A percentile compares a stretch with the other conserved stretches of the same genome.
Evolutionary conservation across 768 basidiomycete genomes (phyloP).

Genomic region (Mrakia hoshinonis): DNA sequence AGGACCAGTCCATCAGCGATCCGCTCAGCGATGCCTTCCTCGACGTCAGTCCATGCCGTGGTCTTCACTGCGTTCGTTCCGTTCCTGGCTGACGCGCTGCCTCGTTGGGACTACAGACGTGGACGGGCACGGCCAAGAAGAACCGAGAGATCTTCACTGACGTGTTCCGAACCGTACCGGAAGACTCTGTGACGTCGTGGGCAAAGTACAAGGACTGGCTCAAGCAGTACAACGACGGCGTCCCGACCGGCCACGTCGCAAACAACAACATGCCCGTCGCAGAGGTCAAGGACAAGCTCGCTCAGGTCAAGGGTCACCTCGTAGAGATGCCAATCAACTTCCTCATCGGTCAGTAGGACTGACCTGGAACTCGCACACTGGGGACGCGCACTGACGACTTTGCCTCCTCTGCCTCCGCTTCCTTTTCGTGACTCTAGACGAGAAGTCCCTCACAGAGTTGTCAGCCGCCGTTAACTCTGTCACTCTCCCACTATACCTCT

Average conservation of each 20-base stretch:
- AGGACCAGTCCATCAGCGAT: slow-evolving; percentile 67
- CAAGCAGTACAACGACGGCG: slow-evolving; percentile 8
- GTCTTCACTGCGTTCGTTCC: not conserved
- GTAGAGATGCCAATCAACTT: slow-evolving; percentile 52
- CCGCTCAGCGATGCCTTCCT: slow-evolving; percentile 58
- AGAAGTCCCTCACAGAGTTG: slow-evolving; percentile 7
- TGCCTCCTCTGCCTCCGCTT: not conserved
- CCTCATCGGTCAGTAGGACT: slow-evolving; percentile 69
- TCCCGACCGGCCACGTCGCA: slow-evolving; percentile 59
- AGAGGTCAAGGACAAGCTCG: slow-evolving; percentile 67
- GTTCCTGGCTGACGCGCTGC: not conserved
- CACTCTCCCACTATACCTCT: slow-evolving; percentile 26
- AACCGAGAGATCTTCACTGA: slow-evolving; percentile 77
- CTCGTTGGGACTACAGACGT: slow-evolving; percentile 42
- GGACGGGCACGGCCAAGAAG: slow-evolving; percentile 61
- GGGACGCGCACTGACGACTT: not conserved
- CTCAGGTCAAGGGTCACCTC: slow-evolving; percentile 46
- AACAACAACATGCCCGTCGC: slow-evolving; percentile 54
- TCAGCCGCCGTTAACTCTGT: slow-evolving; percentile 16
- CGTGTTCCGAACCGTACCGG: slow-evolving; percentile 47
- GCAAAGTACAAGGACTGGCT: slow-evolving; percentile 49
- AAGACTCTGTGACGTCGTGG: slow-evolving; percentile 72
- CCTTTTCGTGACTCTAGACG: not conserved
- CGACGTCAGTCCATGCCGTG: not conserved
- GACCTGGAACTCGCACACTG: too few species aligned